Evolutionary conservation across 441 rosid genomes (phyloP).

Genomic region (Codiaeum variegatum): DNA sequence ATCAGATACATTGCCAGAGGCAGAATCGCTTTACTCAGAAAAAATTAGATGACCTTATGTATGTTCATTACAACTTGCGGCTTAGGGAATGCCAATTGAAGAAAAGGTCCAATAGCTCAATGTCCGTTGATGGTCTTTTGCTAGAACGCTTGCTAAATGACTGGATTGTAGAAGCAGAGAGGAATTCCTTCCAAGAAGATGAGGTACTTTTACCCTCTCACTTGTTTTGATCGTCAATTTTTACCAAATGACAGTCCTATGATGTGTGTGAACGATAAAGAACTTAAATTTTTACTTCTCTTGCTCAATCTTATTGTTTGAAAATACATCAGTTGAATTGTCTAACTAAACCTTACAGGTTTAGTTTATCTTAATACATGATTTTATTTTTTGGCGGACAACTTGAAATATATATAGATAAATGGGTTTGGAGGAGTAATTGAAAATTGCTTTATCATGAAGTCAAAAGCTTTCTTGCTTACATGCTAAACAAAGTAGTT

Average conservation of each 20-base stretch:
- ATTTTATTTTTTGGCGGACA: neutral
- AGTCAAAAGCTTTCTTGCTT: neutral
- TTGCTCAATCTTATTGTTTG: neutral
- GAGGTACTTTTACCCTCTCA: conserved; percentile 44
- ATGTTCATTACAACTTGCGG: conserved; percentile 68
- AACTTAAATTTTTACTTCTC: neutral
- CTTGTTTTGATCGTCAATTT: neutral
- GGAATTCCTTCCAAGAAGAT: conserved; percentile 37
- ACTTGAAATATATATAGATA: neutral
- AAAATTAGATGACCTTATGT: conserved; percentile 52
- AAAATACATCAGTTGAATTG: neutral
- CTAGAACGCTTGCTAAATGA: conserved; percentile 53
- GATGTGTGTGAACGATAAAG: neutral
- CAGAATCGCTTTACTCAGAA: conserved; percentile 47
- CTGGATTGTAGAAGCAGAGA: conserved; percentile 58
- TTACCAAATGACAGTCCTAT: neutral
- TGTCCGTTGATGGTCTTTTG: conserved; percentile 44
- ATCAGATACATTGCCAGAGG: conserved; percentile 50
- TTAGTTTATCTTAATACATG: neutral
- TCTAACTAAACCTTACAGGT: neutral
- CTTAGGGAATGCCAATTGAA: conserved; percentile 49
- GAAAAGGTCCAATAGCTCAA: conserved; percentile 34
- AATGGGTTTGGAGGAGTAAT: neutral
- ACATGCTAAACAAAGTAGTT: neutral
- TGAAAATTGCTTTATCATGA: neutral